phyloP scores from a whole-genome alignment of 768 basidiomycete genomes.

The Serendipita sp. region DNA sequence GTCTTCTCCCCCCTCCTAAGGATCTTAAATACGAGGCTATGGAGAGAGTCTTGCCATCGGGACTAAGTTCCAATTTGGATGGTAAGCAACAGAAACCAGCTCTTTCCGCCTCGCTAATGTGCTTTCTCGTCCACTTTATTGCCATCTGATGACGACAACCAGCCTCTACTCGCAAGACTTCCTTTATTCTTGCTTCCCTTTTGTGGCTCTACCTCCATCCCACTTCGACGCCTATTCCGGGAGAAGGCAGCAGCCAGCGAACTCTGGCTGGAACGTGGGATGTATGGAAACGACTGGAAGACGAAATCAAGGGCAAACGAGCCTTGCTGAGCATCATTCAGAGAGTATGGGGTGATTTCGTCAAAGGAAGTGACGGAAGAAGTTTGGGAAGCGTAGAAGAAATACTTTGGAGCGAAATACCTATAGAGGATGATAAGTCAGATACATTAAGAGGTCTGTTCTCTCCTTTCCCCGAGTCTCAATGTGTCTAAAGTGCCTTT shows the following conservation, averaged over 20 bases:
- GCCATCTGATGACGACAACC: not conserved
- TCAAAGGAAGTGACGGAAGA: not conserved
- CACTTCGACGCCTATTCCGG: not conserved
- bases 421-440: not conserved
- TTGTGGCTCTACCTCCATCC: slow-evolving; percentile 3
- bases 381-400: not conserved
- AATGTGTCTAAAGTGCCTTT: not conserved
- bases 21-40: not conserved
- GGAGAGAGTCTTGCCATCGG: not conserved
- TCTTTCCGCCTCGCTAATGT: not conserved
- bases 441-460: not conserved
- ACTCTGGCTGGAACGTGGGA: not conserved
- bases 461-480: no score
- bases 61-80: not conserved
- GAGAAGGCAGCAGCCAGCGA: not conserved
- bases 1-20: not conserved
- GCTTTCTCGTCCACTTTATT: not conserved
- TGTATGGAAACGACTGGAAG: not conserved
- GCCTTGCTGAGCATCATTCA: not conserved
- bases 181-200: not conserved
- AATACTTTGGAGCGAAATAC: not conserved
- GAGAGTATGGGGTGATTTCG: not conserved
- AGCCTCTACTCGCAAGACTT: not conserved
- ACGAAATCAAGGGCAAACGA: slow-evolving; percentile 1
- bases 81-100: not conserved